A percentile compares a stretch with the other conserved stretches of the same genome.
phyloP scores from a whole-genome alignment of 2,329 filamentous ascomycete species.

The Arthrobotrys megalospora region DNA sequence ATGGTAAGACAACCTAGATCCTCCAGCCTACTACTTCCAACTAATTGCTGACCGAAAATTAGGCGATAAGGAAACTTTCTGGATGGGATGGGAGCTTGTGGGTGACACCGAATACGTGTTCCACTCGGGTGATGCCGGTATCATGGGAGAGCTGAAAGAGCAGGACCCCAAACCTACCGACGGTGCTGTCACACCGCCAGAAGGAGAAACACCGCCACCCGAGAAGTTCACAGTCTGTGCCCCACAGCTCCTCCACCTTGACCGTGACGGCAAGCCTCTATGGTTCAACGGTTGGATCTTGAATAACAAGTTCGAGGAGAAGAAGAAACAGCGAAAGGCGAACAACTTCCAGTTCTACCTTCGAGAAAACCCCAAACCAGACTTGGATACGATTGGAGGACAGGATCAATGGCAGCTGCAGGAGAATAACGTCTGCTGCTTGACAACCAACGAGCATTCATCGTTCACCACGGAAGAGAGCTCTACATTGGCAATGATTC shows the following conservation, averaged over 20 bases:
- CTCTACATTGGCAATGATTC: conserved; percentile 65
- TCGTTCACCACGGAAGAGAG: conserved; percentile 65
- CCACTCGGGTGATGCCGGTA: conserved; percentile 68
- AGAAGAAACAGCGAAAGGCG: conserved; percentile 65
- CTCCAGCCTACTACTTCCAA: background rate
- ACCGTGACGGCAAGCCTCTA: conserved; percentile 67
- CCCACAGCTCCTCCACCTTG: conserved; percentile 70
- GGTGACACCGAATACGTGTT: conserved; percentile 69
- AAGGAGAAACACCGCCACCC: conserved; percentile 36
- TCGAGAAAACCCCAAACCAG: conserved; percentile 65
- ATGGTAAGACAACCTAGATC: conserved; percentile 65
- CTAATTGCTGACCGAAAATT: conserved; percentile 13
- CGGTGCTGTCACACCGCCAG: background rate
- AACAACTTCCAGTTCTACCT: conserved; percentile 67
- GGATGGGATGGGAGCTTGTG: conserved; percentile 70
- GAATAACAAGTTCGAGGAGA: conserved; percentile 68
- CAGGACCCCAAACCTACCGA: conserved; percentile 36
- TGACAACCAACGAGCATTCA: conserved; percentile 65
- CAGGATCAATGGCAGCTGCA: conserved; percentile 66
- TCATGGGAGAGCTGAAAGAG: conserved; percentile 65
- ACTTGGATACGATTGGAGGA: conserved; percentile 37
- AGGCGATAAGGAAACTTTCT: conserved; percentile 72
- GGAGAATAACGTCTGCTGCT: conserved; percentile 67
- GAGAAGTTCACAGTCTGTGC: conserved; percentile 68
- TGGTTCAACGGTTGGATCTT: conserved; percentile 71